These are phyloP conservation scores for Ustilago trichophora DNA, from an alignment of 1,284 basidiomycete species.

Conservation along the genomic window DNA sequence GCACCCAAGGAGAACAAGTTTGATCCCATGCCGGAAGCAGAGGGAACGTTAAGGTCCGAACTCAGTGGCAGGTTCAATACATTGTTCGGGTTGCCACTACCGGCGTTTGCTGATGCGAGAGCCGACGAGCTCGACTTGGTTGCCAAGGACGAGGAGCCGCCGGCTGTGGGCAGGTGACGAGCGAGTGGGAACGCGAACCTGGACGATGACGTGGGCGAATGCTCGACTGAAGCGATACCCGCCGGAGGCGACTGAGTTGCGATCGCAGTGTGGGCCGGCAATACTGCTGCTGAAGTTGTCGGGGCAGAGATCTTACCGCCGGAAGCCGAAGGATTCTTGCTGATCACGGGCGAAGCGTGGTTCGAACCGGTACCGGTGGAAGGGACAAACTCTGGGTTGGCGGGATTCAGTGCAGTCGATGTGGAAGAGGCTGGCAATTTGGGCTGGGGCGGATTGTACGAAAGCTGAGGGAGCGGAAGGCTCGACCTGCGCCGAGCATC, in stretches of 20 bases:
- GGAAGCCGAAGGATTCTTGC: conserved; percentile 14
- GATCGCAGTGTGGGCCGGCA: conserved; percentile 11
- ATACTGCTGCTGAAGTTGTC: neutral
- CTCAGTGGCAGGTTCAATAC: conserved; percentile 17
- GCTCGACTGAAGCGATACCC: conserved; percentile 30
- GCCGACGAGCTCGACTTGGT: conserved; percentile 27
- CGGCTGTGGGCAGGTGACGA: conserved; percentile 32
- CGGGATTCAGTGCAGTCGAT: conserved; percentile 40
- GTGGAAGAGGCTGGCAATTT: conserved; percentile 14
- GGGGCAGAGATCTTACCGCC: neutral
- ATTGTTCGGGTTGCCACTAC: conserved; percentile 15
- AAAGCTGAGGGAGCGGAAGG: conserved; percentile 31
- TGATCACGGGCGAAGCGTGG: conserved; percentile 35
- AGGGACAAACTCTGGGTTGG: conserved; percentile 53
- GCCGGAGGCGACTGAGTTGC: conserved; percentile 28
- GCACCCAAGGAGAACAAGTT: too few relatives aligned
- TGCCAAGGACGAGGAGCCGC: too few relatives aligned
- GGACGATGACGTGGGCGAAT: conserved; percentile 45
- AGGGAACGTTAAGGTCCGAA: conserved; percentile 27
- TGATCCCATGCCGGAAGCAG: too few relatives aligned
- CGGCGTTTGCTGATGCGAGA: conserved; percentile 10
- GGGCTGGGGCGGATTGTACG: conserved; percentile 12
- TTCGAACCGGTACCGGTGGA: conserved; percentile 46
- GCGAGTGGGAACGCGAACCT: conserved; percentile 48
- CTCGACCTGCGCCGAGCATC: conserved; percentile 43